A percentile compares a stretch with the other conserved stretches of the same genome.
These are phyloP conservation scores for Testicularia cyperi DNA, from an alignment of 1,284 basidiomycete genomes.

Conservation along the genomic window DNA sequence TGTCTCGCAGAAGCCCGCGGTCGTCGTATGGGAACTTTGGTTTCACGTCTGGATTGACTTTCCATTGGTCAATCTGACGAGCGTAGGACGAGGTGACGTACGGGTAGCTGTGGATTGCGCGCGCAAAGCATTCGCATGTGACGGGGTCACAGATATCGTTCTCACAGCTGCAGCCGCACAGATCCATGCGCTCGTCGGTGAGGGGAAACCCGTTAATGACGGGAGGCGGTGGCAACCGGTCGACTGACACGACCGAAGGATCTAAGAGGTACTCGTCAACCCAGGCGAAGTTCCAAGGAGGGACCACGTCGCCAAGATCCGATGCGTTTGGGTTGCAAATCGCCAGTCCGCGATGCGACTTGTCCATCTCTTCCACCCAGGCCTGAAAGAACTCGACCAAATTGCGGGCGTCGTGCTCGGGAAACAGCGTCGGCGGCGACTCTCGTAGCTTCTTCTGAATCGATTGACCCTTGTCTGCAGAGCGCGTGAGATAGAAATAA, in stretches of 20 bases:
- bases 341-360: constrained; percentile 9
- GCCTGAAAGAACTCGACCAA: constrained; percentile 17
- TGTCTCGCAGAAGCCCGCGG: constrained; percentile 9
- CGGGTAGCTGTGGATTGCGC: constrained; percentile 18
- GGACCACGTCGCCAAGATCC: constrained; percentile 28
- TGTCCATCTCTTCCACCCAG: constrained; percentile 30
- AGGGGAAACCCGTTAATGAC: constrained; percentile 15
- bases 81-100: constrained; percentile 4
- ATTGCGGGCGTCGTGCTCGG: constrained; percentile 4
- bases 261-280: constrained; percentile 31
- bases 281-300: constrained; percentile 44
- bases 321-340: constrained; percentile 5
- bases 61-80: constrained; percentile 2
- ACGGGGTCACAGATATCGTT: constrained; percentile 38
- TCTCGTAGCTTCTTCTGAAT: constrained; percentile 8
- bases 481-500: constrained; percentile 1
- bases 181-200: constrained; percentile 19
- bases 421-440: not conserved
- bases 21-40: constrained; percentile 30
- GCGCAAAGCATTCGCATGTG: constrained; percentile 34
- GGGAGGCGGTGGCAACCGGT: constrained; percentile 1
- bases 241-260: constrained; percentile 8
- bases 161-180: constrained; percentile 32
- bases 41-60: not conserved
- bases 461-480: constrained; percentile 19